Base-by-base conservation (phyloP, 1,139 yeast genomes). In the Lodderomyces orthopsilosis region DNA sequence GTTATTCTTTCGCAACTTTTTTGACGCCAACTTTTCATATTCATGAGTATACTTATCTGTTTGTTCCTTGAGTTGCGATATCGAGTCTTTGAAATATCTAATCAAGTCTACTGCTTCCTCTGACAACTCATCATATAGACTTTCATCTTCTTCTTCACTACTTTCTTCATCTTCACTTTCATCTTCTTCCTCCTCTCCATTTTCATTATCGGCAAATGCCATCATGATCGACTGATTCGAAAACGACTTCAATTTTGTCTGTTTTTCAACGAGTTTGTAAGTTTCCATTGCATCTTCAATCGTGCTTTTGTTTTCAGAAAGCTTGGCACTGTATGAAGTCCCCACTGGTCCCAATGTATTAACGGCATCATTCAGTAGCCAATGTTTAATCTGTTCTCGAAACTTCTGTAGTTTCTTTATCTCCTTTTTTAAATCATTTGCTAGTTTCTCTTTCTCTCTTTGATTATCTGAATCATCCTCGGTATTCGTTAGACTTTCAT, bases 361-460 rank as follows among this genome's bases (percentile, higher is more conserved):
- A 39, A 72, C 66, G 6, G 63, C 56, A 40, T 70, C 76, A 54
- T 69, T 70, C 63, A 62, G 70, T 49, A 70, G 78, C 98, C 98
- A 94, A 41, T 88, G 85, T 64, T 94, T 94, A 53, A 94, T 89
- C 67, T 91, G 97, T 63, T 94, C 98, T 61, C 98, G 80, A 56
- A 85, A 83, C 59, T 95, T 84, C 62, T 94, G 99, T 47, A 94
- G 75, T 65, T 90, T 91, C 66, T 94, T 94, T 63, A 94, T 93
- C 63, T 94, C 98, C 58, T 95, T 86, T 69, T 94, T 94, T 62
- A 94, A 70, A 61, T 94, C 98, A 51, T 81, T 79, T 61, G 94
- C 98, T 46, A 94, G 74, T 64, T 93, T 93, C 62, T 94, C 98
- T 69, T 93, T 86, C 60, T 93, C 97, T 21, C 96, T 84, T 45